Percentiles rank a stretch among this genome's conserved stretches.
Evolutionary conservation across 495 filamentous ascomycete species (phyloP).

Genomic region (Neurospora sp.): DNA sequence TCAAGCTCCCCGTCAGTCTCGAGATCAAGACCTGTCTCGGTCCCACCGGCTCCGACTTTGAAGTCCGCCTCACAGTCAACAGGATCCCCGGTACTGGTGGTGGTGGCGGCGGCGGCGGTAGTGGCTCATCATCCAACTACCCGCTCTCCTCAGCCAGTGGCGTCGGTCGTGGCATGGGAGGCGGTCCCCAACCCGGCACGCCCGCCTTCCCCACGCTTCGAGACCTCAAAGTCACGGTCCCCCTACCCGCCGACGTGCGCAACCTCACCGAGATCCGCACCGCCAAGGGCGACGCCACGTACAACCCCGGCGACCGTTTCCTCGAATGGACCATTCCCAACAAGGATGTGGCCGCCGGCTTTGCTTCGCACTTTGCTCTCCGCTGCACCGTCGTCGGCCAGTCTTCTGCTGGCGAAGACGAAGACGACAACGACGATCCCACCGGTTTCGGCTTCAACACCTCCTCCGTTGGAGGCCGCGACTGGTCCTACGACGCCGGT

Average conservation of each 20-base stretch:
- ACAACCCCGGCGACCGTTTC: slow-evolving; percentile 54
- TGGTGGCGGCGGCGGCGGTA: slow-evolving; percentile 25
- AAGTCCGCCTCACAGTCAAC: slow-evolving; percentile 66
- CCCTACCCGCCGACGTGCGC: slow-evolving; percentile 68
- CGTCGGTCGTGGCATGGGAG: slow-evolving; percentile 17
- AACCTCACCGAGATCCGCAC: slow-evolving; percentile 81
- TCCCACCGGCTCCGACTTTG: slow-evolving; percentile 67
- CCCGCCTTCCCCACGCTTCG: slow-evolving; percentile 57
- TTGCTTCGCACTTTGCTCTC: slow-evolving; percentile 53
- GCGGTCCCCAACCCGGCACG: slow-evolving; percentile 28
- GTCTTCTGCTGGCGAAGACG: slow-evolving; percentile 48
- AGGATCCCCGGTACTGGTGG: slow-evolving; percentile 47
- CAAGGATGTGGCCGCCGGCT: slow-evolving; percentile 50
- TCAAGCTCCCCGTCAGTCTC: slow-evolving; percentile 71
- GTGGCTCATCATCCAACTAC: not conserved
- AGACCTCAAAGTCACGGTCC: slow-evolving; percentile 71
- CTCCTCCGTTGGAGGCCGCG: slow-evolving; percentile 21
- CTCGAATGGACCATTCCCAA: slow-evolving; percentile 80
- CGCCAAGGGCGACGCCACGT: slow-evolving; percentile 75
- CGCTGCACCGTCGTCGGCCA: slow-evolving; percentile 71
- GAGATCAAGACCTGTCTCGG: slow-evolving; percentile 77
- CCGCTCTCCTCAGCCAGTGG: not conserved
- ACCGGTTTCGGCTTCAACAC: slow-evolving; percentile 36
- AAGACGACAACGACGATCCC: slow-evolving; percentile 39
- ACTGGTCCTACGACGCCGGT: slow-evolving; percentile 50